A percentile compares a stretch with the other conserved stretches of the same genome.
Conservation (phyloP, 177 flowering plant species). For the Vitis hybrid region DNA sequence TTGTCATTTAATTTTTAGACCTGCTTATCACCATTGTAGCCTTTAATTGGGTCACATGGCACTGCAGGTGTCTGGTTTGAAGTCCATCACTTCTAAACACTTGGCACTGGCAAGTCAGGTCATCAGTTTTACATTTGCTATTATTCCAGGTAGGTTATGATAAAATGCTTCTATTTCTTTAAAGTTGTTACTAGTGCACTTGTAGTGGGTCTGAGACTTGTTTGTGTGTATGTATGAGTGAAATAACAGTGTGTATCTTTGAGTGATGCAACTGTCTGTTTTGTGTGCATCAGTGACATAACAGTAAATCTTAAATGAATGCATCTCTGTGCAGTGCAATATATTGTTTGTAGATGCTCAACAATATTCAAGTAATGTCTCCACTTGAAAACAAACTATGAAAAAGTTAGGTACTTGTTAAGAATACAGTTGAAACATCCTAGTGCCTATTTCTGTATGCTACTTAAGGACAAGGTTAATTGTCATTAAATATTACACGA, state of each 20-base stretch:
- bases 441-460: too few relatives aligned
- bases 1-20: neutral
- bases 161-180: neutral
- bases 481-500: too few relatives aligned
- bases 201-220: neutral
- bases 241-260: neutral
- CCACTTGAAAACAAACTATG: too few relatives aligned
- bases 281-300: too few relatives aligned
- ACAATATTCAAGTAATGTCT: too few relatives aligned
- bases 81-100: slow-evolving; percentile 92
- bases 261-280: neutral
- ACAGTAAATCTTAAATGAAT: too few relatives aligned
- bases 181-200: neutral
- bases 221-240: neutral
- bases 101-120: slow-evolving; percentile 98
- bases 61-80: slow-evolving; percentile 93
- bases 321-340: too few relatives aligned
- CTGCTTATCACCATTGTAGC: neutral
- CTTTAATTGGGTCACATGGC: slow-evolving; percentile 9
- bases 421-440: too few relatives aligned
- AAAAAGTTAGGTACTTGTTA: too few relatives aligned
- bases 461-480: too few relatives aligned
- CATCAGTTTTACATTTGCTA: slow-evolving; percentile 65
- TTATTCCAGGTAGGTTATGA: slow-evolving; percentile 79
- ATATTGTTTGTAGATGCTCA: too few relatives aligned